Evolutionary conservation across 176 grass and related monocot species (phyloP).

Genomic region (Pontederia paniculata): DNA sequence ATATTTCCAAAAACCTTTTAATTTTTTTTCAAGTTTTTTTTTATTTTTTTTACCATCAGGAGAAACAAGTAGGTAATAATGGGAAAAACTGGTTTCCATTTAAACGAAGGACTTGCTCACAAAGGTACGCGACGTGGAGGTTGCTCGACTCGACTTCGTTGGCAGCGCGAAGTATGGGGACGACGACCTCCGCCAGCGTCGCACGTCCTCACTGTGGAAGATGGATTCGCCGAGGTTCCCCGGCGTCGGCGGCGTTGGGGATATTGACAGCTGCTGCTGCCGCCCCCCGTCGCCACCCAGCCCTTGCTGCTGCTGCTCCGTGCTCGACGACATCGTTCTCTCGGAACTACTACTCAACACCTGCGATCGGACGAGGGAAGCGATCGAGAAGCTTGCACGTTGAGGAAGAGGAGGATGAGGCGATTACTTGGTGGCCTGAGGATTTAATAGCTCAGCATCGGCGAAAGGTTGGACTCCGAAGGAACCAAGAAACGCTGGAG

Average conservation of each 20-base stretch:
- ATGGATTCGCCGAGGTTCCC: slow-evolving; percentile 70
- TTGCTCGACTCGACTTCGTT: slow-evolving; percentile 68
- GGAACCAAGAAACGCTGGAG: no score
- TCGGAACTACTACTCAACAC: no score
- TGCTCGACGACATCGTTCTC: slow-evolving; percentile 23
- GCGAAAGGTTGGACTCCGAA: no score
- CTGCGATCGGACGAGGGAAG: no score
- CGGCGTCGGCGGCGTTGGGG: slow-evolving; percentile 50
- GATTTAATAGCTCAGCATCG: no score
- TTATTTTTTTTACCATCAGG: no score
- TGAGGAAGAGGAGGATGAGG: no score
- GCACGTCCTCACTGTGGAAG: slow-evolving; percentile 86
- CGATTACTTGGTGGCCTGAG: no score
- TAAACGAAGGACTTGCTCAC: slow-evolving; percentile 23
- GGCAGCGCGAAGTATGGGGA: slow-evolving; percentile 80
- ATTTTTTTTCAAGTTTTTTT: no score
- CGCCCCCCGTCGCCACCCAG: slow-evolving; percentile 11
- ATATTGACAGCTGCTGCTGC: slow-evolving; percentile 25
- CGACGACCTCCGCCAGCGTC: slow-evolving; percentile 58
- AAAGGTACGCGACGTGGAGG: slow-evolving; percentile 64
- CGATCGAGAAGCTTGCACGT: no score
- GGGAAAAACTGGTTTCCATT: neutral
- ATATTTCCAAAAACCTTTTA: no score
- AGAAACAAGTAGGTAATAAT: slow-evolving; percentile 4
- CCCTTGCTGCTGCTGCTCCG: slow-evolving; percentile 14